A percentile compares a stretch with the other conserved stretches of the same genome.
Conservation (phyloP, 495 filamentous ascomycete genomes). For the Terfezia boudieri region DNA sequence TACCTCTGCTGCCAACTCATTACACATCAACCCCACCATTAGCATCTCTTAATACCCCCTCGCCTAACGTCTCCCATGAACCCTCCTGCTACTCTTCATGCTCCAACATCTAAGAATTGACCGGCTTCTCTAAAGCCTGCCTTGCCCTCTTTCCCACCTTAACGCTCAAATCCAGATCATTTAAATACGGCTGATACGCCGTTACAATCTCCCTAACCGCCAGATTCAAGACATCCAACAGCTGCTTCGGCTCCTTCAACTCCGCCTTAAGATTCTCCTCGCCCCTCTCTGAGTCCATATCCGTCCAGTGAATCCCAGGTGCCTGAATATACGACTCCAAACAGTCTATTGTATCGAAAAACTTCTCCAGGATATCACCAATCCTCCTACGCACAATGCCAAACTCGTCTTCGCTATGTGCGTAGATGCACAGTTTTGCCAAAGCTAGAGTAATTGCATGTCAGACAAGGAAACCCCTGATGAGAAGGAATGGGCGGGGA, state of each 20-base stretch:
- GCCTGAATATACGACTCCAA: slow-evolving; percentile 43
- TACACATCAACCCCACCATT: no score
- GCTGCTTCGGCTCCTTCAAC: slow-evolving; percentile 23
- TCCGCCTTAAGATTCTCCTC: slow-evolving; percentile 18
- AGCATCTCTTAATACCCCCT: no score
- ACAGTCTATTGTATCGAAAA: slow-evolving; percentile 40
- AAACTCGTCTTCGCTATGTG: slow-evolving; percentile 62
- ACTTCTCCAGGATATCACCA: slow-evolving; percentile 42
- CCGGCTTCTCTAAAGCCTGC: no score
- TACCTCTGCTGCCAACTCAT: no score
- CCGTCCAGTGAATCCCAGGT: slow-evolving; percentile 60
- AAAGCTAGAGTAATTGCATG: slow-evolving; percentile 26
- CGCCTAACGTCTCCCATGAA: no score
- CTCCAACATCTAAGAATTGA: no score
- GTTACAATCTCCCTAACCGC: slow-evolving; percentile 12
- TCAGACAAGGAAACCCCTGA: background rate
- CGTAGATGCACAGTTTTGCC: slow-evolving; percentile 41
- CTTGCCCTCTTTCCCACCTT: slow-evolving; percentile 5
- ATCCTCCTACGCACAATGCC: slow-evolving; percentile 69
- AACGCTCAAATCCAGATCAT: slow-evolving; percentile 7
- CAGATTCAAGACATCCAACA: slow-evolving; percentile 19
- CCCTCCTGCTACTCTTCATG: no score
- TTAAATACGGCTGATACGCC: slow-evolving; percentile 12
- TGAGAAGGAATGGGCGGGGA: background rate
- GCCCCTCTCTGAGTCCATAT: slow-evolving; percentile 27